Evolutionary conservation across 2,329 filamentous ascomycete genomes (phyloP), one percentile per base, ranked within the genome.

Genomic region (Cryphonectria parasitica): DNA sequence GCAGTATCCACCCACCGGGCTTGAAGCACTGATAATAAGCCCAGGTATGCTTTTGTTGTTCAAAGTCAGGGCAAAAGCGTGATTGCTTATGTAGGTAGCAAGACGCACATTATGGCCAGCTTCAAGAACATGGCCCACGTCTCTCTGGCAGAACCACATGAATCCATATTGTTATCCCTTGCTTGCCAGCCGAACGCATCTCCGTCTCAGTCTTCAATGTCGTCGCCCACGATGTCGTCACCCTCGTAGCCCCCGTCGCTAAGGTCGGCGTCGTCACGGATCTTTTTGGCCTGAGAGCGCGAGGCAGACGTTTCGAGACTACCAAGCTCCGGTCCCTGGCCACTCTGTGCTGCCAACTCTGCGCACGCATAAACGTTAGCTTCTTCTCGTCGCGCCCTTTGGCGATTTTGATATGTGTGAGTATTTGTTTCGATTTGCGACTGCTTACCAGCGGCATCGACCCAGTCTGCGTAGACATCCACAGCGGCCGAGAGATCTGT

Each of bases 401-500:
- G 7, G 45, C 3, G 62, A 49, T 19, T 15, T 15, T 58, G 34
- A 39, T 15, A 19, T 41, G 49, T 39, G 49, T 25, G 25, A 17
- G n/a, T 31, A 19, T 28, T 1, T 17, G 17, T 31, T 17, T 17
- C 3, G 34, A 15, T 8, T 68, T 52, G 66, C 64, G 34, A 58
- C 49, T 68, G 43, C 82, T 74, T 82, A 89, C 88, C 86, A 74
- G 88, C 84, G 74, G 96, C 96, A 82, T 99, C 96, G 74, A 99
- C 93, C 96, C 96, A 99, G 81, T 98, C 96, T 45, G 93, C 93
- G 79, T 99, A 99, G 10, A 99, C 95, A 79, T 99, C 96, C 63
- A 99, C 94, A 0, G 94, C 89, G 19, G 92, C 93, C 36, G 93
- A 97, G 36, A 98, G 89, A 80, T 97, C 94, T 97, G 41, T 34